Conservation (phyloP, 148 eudicot species). For the Chenopodium album region DNA sequence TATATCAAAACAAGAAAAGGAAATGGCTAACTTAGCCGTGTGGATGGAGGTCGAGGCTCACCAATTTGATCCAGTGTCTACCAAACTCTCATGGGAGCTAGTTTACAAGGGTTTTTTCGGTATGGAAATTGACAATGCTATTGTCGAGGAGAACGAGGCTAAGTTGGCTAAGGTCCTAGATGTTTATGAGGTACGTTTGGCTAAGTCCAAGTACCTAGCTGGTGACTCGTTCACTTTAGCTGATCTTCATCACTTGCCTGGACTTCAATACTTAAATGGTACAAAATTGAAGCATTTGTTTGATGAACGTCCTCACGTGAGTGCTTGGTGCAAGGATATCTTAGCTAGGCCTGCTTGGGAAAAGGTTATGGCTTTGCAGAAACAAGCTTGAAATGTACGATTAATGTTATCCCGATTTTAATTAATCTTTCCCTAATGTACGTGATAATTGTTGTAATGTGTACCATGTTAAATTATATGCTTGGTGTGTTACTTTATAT, state of each 20-base stretch:
- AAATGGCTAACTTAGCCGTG: constrained; percentile 39
- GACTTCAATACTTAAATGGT: constrained; percentile 33
- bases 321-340: constrained; percentile 57
- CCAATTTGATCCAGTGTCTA: constrained; percentile 45
- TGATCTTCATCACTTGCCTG: constrained; percentile 75
- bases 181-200: constrained; percentile 59
- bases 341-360: constrained; percentile 68
- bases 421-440: too few relatives aligned
- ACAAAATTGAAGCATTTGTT: constrained; percentile 40
- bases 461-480: neutral
- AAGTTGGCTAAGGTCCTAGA: constrained; percentile 57
- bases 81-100: constrained; percentile 49
- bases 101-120: constrained; percentile 38
- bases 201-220: constrained; percentile 62
- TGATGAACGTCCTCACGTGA: constrained; percentile 52
- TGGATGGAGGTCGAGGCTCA: constrained; percentile 76
- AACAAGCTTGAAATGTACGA: neutral
- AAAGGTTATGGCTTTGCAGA: constrained; percentile 37
- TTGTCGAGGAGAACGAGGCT: constrained; percentile 38
- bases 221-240: constrained; percentile 56
- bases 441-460: neutral
- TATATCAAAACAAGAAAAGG: constrained; percentile 33
- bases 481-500: too few relatives aligned
- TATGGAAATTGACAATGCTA: constrained; percentile 31
- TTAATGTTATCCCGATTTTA: too few relatives aligned